Evolutionary conservation across 768 basidiomycete species (phyloP), one percentile per base, ranked within the genome.

Genomic region (Trametopsis cervina): DNA sequence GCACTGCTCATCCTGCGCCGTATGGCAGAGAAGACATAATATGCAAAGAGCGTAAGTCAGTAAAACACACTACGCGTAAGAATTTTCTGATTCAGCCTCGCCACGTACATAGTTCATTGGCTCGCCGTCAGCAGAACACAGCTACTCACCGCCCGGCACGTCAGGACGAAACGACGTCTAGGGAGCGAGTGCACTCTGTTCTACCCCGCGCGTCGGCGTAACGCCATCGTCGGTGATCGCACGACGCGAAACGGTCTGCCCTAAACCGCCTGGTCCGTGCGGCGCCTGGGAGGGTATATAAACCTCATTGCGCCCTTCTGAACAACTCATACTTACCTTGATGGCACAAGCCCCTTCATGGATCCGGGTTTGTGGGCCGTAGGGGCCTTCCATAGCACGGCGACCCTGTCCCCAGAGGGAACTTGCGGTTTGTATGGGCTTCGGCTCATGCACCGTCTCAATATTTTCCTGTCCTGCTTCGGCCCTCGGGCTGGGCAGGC

Each of bases 401-500:
- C 74, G 74, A 73, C 74, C 69, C 40, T 73, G 72, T 74, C 73
- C 73, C 51, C 71, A 73, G 68, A 69, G 71, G 69, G 66, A 59
- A 46, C 57, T 35, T 48, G 47, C 57, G 66, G 67, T 67, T 75
- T 75, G 73, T 74, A 68, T 73, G 63, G 55, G 68, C 66, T 67
- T 60, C 65, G 65, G 66, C 66, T 63, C 65, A 67, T 69, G 69
- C 69, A 70, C 65, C 63, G 67, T 69, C 68, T 60, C 54, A 69
- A 70, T 70, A 69, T 70, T 70, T 70, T 56, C 69, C 69, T 62
- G 69, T 69, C 63, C 67, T 61, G 60, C 60, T 68, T 62, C 58
- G 71, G 74, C 73, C 73, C 73, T 74, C 72, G 69, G 71, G 71
- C 72, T 71, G 69, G 70, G 69, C 61, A 66, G 72, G 70, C 70